Conservation (phyloP, 192 early-diverging fungal genomes). For the Funneliformis mosseae region DNA sequence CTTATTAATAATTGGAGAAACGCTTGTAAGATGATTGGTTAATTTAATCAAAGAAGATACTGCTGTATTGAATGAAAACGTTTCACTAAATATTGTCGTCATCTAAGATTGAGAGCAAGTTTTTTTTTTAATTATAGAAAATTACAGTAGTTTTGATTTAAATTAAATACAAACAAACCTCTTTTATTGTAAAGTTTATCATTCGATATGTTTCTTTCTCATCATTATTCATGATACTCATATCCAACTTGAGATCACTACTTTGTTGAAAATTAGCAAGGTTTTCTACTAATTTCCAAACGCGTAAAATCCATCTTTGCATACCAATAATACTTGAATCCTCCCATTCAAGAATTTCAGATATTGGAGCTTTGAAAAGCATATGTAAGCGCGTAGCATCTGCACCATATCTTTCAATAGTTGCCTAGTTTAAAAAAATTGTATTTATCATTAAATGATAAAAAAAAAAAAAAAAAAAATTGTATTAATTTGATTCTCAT, state of each 20-base stretch:
- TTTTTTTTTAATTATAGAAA: conserved; percentile 18
- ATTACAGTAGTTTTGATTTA: background rate
- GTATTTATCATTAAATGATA: background rate
- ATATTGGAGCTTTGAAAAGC: conserved; percentile 85
- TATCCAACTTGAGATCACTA: background rate
- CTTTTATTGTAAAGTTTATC: conserved; percentile 56
- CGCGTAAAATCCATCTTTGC: conserved; percentile 78
- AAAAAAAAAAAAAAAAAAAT: background rate
- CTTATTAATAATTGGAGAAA: conserved; percentile 26
- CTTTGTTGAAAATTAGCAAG: background rate
- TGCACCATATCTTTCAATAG: conserved; percentile 69
- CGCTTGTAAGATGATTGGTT: conserved; percentile 48
- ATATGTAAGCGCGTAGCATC: conserved; percentile 87
- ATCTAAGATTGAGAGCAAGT: conserved; percentile 32
- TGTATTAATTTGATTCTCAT: conserved; percentile 29
- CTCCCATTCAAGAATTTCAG: conserved; percentile 91
- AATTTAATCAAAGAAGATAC: conserved; percentile 87
- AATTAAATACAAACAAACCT: conserved; percentile 55
- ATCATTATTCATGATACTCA: conserved; percentile 42
- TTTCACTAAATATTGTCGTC: conserved; percentile 40
- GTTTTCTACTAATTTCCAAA: conserved; percentile 59
- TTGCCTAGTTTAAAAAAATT: conserved; percentile 37
- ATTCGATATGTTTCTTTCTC: conserved; percentile 56
- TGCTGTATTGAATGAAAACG: conserved; percentile 77
- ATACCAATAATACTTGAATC: conserved; percentile 89